Evolutionary conservation across 2,329 filamentous ascomycete species (phyloP).

Genomic region (Ophiocordyceps camponoti-floridani): DNA sequence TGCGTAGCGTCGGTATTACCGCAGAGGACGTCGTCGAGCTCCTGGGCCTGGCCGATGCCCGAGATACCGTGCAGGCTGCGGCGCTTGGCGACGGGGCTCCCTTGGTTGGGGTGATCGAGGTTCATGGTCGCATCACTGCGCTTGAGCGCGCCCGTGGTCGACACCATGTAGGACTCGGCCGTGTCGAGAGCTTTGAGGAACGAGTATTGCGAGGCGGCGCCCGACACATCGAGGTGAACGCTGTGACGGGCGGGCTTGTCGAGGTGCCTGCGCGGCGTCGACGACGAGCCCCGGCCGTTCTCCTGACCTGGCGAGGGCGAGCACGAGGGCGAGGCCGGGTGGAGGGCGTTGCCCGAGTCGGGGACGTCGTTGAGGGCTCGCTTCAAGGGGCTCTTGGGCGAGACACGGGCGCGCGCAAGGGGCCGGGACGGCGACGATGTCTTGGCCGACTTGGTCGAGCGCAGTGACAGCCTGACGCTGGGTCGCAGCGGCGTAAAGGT

Average conservation of each 20-base stretch:
- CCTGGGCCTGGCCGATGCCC: slow-evolving; percentile 33
- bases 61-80: slow-evolving; percentile 67
- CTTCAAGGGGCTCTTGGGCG: slow-evolving; percentile 66
- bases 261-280: slow-evolving; percentile 6
- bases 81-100: slow-evolving; percentile 80
- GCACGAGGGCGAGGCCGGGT: slow-evolving; percentile 23
- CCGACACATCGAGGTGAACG: slow-evolving; percentile 37
- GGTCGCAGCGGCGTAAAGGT: slow-evolving; percentile 48
- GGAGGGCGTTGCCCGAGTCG: slow-evolving; percentile 50
- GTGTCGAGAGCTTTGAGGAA: slow-evolving; percentile 33
- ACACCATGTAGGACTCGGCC: slow-evolving; percentile 12
- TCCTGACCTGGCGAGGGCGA: slow-evolving; percentile 21
- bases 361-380: slow-evolving; percentile 53
- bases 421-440: slow-evolving; percentile 30
- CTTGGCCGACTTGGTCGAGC: slow-evolving; percentile 42
- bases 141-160: slow-evolving; percentile 64
- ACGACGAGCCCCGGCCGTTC: slow-evolving; percentile 19
- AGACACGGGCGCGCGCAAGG: slow-evolving; percentile 45
- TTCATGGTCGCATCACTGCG: slow-evolving; percentile 83
- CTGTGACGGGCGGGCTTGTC: slow-evolving; percentile 36
- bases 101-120: slow-evolving; percentile 57
- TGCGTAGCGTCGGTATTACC: slow-evolving; percentile 22
- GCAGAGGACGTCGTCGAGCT: slow-evolving; percentile 60
- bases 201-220: slow-evolving; percentile 27
- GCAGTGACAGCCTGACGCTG: slow-evolving; percentile 47